Conservation (phyloP, 768 basidiomycete species). For the Pleurotus ostreatus region DNA sequence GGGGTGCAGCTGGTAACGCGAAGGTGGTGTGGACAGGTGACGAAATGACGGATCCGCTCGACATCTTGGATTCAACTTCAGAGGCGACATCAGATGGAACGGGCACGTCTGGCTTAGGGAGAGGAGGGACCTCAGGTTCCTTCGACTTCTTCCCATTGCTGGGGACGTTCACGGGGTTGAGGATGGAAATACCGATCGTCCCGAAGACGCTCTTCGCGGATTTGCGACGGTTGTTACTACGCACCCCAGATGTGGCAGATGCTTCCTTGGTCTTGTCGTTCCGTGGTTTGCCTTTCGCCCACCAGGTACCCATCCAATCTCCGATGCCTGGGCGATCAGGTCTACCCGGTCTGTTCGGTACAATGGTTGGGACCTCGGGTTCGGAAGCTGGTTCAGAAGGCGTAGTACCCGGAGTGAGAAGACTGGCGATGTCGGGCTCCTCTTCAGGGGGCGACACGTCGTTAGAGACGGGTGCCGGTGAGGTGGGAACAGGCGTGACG, state of each 20-base stretch:
- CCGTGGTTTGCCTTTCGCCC: slow-evolving; percentile 45
- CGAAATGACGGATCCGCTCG: slow-evolving; percentile 22
- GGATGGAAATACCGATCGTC: slow-evolving; percentile 63
- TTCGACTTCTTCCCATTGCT: slow-evolving; percentile 9
- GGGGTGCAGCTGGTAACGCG: slow-evolving; percentile 38
- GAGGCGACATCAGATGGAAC: neutral
- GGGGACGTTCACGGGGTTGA: slow-evolving; percentile 41
- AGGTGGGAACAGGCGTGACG: slow-evolving; percentile 29
- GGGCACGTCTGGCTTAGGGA: neutral
- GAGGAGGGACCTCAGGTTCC: slow-evolving; percentile 2
- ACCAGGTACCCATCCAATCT: slow-evolving; percentile 79
- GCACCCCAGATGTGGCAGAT: neutral
- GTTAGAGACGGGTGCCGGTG: neutral
- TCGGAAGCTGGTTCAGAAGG: neutral
- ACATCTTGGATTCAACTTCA: neutral
- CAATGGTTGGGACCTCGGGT: neutral
- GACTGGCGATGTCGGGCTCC: neutral
- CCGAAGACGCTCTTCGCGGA: slow-evolving; percentile 66
- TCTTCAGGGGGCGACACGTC: neutral
- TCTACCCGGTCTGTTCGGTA: slow-evolving; percentile 13
- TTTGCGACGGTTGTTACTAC: slow-evolving; percentile 29
- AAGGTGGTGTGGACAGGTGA: slow-evolving; percentile 39
- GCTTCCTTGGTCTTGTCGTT: slow-evolving; percentile 12
- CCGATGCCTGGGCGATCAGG: slow-evolving; percentile 56
- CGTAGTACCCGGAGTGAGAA: neutral